phyloP scores from a whole-genome alignment of 495 filamentous ascomycete species.

The Trichoderma virens region DNA sequence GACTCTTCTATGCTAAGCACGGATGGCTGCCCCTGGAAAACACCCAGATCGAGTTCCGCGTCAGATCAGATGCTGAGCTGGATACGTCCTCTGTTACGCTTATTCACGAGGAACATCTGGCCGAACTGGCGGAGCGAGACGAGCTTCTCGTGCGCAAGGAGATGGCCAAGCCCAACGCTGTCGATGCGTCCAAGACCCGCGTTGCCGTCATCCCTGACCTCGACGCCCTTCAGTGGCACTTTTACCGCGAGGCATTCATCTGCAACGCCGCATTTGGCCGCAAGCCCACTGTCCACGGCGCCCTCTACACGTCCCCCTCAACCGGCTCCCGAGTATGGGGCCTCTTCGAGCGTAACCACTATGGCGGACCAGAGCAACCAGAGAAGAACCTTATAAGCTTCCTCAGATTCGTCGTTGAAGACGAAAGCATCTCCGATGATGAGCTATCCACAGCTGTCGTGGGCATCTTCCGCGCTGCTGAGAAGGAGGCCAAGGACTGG shows the following conservation, averaged over 20 bases:
- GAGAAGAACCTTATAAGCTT: conserved; percentile 68
- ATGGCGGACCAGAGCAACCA: conserved; percentile 29
- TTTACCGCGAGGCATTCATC: conserved; percentile 80
- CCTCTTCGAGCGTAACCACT: conserved; percentile 72
- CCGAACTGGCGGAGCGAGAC: conserved; percentile 50
- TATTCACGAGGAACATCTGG: conserved; percentile 45
- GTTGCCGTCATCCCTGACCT: conserved; percentile 69
- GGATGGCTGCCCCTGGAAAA: conserved; percentile 75
- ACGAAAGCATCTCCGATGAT: conserved; percentile 33
- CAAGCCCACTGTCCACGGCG: conserved; percentile 58
- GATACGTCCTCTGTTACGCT: conserved; percentile 19
- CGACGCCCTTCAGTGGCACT: conserved; percentile 74
- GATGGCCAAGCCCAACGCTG: conserved; percentile 21
- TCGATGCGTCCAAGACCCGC: conserved; percentile 26
- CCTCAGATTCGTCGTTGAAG: conserved; percentile 69
- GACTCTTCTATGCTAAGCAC: conserved; percentile 73
- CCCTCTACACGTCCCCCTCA: conserved; percentile 43
- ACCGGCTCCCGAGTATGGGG: conserved; percentile 55
- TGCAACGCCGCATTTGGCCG: conserved; percentile 42
- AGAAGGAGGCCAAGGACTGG: conserved; percentile 32
- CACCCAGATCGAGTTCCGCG: conserved; percentile 57
- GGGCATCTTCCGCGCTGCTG: conserved; percentile 28
- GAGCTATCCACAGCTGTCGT: conserved; percentile 52
- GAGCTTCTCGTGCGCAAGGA: conserved; percentile 37
- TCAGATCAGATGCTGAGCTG: neutral